Evolutionary conservation across 257 asterid species (phyloP).

Genomic region (Dorcoceras hygrometricum): DNA sequence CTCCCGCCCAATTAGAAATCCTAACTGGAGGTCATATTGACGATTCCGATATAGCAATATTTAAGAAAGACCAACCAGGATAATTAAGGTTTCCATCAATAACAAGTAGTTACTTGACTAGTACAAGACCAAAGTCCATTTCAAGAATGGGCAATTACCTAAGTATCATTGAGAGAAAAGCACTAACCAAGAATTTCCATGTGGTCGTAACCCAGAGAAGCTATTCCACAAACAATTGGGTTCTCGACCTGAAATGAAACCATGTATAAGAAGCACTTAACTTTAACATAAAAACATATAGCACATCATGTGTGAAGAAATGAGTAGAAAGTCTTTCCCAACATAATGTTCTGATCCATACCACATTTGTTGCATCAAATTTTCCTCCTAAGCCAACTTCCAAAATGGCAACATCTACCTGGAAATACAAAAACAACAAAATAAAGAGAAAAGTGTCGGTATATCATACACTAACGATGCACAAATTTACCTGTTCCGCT

Average conservation of each 20-base stretch:
- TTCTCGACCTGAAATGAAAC: slow-evolving; percentile 60
- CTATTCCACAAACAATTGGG: slow-evolving; percentile 79
- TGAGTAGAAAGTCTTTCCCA: slow-evolving; percentile 4
- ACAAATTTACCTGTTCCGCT: slow-evolving; percentile 70
- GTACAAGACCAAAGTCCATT: not conserved
- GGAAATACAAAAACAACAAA: slow-evolving; percentile 28
- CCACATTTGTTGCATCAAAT: slow-evolving; percentile 97
- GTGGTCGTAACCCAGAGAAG: slow-evolving; percentile 95
- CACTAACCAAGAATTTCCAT: slow-evolving; percentile 98
- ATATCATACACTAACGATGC: slow-evolving; percentile 13
- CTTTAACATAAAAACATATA: slow-evolving; percentile 7
- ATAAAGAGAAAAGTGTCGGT: slow-evolving; percentile 18
- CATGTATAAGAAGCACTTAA: slow-evolving; percentile 17
- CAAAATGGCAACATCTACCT: slow-evolving; percentile 94
- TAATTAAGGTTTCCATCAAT: slow-evolving; percentile 2
- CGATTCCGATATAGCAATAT: slow-evolving; percentile 12
- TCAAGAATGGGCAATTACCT: slow-evolving; percentile 23
- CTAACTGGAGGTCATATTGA: slow-evolving; percentile 2
- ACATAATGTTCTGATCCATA: slow-evolving; percentile 34
- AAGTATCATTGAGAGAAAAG: slow-evolving; percentile 38
- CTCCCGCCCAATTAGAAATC: not conserved
- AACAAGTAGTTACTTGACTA: slow-evolving; percentile 14
- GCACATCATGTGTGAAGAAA: slow-evolving; percentile 21
- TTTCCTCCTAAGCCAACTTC: slow-evolving; percentile 98
- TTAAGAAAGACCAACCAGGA: slow-evolving; percentile 14